Evolutionary conservation across 1,284 basidiomycete genomes (phyloP), one percentile per base, ranked within the genome.

Genomic region (Amylostereum areolatum): DNA sequence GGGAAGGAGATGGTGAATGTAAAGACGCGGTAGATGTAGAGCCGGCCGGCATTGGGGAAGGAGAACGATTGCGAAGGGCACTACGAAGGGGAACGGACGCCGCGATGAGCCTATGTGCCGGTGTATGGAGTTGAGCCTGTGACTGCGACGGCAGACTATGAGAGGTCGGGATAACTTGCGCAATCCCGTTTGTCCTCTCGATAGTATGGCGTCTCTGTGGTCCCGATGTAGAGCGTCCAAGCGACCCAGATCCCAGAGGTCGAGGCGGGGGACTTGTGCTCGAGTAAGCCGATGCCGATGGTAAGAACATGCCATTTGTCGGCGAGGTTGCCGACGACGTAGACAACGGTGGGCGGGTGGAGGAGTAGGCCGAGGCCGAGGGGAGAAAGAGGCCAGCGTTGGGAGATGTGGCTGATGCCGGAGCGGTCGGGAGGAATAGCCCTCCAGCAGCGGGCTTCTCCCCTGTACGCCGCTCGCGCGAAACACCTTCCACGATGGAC

Each of bases 401-500:
- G 25, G 25, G 41, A 11, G 11, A 24, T 43, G 41, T 28, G 41
- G 25, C 25, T 25, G n/a, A 18, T 18, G 18, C 18, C n/a, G 41
- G 41, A 8, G 41, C 41, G n/a, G 41, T 43, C 8, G 41, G 41
- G 8, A 43, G 28, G 41, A 25, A 43, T 28, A 43, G 41, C 25
- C 25, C 34, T n/a, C 9, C 12, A 8, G 41, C 28, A 7, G n/a
- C 41, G 30, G 18, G 6, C 41, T 24, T 27, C 25, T 25, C 25
- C 8, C 18, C 41, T 7, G 41, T 28, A 29, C 10, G 54, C 39
- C 59, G 55, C 47, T 63, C 64, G 40, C 68, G 69, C 8, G 80
- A 62, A 33, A 84, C 77, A 51, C 72, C 76, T 56, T 84, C 82
- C 4, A 86, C 78, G 54, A 86, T 80, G 56, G 76, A 80, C 82